Evolutionary conservation across 208 protist genomes (phyloP), one percentile per base, ranked within the genome.

Genomic region (Blechomonas ayalai): DNA sequence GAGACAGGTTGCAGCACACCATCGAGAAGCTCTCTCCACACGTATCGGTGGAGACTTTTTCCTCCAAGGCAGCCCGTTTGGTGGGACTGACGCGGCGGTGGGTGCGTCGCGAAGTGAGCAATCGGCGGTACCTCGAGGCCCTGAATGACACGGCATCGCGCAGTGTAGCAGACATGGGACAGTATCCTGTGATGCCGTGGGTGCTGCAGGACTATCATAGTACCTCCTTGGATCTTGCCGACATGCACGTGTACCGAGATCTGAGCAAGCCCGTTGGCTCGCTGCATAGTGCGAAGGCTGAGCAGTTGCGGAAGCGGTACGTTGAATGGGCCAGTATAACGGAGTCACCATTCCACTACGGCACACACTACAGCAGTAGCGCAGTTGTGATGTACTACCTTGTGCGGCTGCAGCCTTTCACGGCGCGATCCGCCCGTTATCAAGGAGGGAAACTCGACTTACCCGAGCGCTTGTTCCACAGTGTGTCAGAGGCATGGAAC

Each of bases 351-450:
- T 99, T 97, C 58, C 90, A 98, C 54, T 97, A 99, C 64, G 97
- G 97, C 32, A 97, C 96, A 12, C 97, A 99, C 68, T 99, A 99
- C 65, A 97, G 86, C 35, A 97, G 69, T 7, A 71, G 92, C 7
- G 92, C 75, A 4, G 78, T 96, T 24, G 96, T 98, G 18, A 56
- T 98, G 23, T 91, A 96, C 54, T 99, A 92, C 51, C 69, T 99
- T 9, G 62, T 99, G 6, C 88, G 97, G 28, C 45, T 99, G 19
- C 83, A 99, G 68, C 98, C 98, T 12, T 99, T 98, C 68, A 97
- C 95, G 0, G 70, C 65, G 9, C 61, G 86, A 18, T 73, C 84
- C 16, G 59, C 78, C 1, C 48, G 69, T 24, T 93, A 79, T 44
- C 88, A 95, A 44, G 88, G 92, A 23, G 95, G 95, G 6, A 49